Base-by-base conservation (phyloP, 2,329 filamentous ascomycete genomes). In the Epichloe coenophiala region DNA sequence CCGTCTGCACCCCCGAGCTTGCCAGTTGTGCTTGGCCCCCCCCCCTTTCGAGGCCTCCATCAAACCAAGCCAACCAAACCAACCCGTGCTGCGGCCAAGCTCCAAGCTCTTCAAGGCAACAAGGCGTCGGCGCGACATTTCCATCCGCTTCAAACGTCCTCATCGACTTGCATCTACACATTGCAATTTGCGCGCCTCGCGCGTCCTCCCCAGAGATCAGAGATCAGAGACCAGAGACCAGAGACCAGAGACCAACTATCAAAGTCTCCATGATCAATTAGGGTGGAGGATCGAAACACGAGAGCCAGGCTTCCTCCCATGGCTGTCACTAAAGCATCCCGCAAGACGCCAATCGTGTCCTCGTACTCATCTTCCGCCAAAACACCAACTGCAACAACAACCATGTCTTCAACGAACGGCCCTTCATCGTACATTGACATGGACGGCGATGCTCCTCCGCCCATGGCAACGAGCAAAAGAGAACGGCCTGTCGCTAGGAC, bases 381-480 rank as follows among this genome's bases (percentile, higher is more conserved):
- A n/a, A 27, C 51, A 8, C 38, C 45, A n/a, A 3, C 36, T 5
- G 3, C 49, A 13, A 35, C 40, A 13, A 7, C 37, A 19, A 43
- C 2, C 47, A 50, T 54, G 53, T 49, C 52, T 3, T 11, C 46
- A 15, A n/a, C 37, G 3, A 38, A 17, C 41, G 19, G 23, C 36
- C n/a, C 46, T 13, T 36, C 37, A 11, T 36, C 49, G 6, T 49
- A 31, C 7, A 33, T 49, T 37, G 5, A 47, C 5, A 39, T 57
- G 40, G 54, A 53, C 42, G 64, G 67, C 48, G 65, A 65, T 56
- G 37, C 15, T 38, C 45, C 31, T 35, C 45, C 41, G n/a, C 45
- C 36, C 41, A 13, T 33, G 15, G 53, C 63, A 47, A 55, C 55
- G 23, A 21, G 31, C 49, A 52, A 52, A n/a, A 19, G 11, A 13